Conservation (phyloP, 1,284 basidiomycete species). For the Afroboletus lepidellus region DNA sequence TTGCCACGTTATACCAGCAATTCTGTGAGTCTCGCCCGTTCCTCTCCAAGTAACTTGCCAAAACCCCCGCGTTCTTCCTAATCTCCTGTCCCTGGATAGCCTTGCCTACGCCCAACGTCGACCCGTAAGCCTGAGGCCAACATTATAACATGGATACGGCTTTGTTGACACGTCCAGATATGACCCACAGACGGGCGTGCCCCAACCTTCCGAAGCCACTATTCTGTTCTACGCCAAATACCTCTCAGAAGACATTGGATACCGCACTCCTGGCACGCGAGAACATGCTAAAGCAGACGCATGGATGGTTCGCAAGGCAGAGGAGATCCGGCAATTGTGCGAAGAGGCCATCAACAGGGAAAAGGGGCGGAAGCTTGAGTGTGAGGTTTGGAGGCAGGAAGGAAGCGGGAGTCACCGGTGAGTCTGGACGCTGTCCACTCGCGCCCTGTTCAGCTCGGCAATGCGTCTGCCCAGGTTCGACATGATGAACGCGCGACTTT, state of each 20-base stretch:
- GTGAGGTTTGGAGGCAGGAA: conserved; percentile 85
- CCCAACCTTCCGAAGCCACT: conserved; percentile 68
- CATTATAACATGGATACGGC: not conserved
- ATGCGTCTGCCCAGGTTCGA: conserved; percentile 58
- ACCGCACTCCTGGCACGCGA: conserved; percentile 86
- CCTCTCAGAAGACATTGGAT: conserved; percentile 85
- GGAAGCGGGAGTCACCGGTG: conserved; percentile 84
- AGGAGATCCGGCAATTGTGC: conserved; percentile 60
- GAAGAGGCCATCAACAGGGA: conserved; percentile 48
- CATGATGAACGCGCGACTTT: conserved; percentile 81
- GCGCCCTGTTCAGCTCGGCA: not conserved
- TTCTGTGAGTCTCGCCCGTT: conserved; percentile 37
- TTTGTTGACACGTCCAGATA: conserved; percentile 37
- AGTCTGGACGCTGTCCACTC: conserved; percentile 25
- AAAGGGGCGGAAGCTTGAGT: conserved; percentile 63
- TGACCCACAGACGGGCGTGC: conserved; percentile 52
- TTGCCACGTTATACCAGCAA: conserved; percentile 44
- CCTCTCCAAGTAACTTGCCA: not conserved
- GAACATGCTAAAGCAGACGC: conserved; percentile 86
- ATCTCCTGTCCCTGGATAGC: conserved; percentile 26
- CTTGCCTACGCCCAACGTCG: conserved; percentile 40
- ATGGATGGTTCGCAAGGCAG: conserved; percentile 76
- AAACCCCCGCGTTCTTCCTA: not conserved
- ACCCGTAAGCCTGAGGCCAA: conserved; percentile 33
- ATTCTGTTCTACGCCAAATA: conserved; percentile 62